A percentile compares a stretch with the other conserved stretches of the same genome.
These are phyloP conservation scores for Cyathus striatus DNA, from an alignment of 768 basidiomycete species.

Conservation along the genomic window DNA sequence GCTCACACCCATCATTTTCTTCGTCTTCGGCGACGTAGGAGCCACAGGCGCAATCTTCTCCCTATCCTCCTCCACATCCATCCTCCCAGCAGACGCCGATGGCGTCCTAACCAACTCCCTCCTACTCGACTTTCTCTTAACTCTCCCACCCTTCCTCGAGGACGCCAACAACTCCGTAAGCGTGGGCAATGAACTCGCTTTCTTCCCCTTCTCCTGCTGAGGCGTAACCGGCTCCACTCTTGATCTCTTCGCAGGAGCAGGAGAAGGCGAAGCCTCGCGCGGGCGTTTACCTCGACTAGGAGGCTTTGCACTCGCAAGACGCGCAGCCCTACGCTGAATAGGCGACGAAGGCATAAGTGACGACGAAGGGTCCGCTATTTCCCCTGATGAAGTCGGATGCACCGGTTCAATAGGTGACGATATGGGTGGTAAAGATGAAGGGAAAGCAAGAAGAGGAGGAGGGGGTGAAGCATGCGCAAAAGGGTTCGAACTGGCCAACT, in stretches of 20 bases:
- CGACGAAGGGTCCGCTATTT: neutral
- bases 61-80: too few relatives aligned
- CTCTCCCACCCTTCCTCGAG: slow-evolving; percentile 21
- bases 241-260: neutral
- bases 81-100: too few relatives aligned
- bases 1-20: too few relatives aligned
- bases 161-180: slow-evolving; percentile 41
- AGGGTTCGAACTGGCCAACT: neutral
- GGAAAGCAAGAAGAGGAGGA: neutral
- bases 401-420: neutral
- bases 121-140: too few relatives aligned
- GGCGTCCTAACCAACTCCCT: too few relatives aligned
- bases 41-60: too few relatives aligned
- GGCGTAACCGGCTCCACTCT: slow-evolving; percentile 9
- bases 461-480: neutral
- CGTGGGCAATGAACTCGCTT: slow-evolving; percentile 22
- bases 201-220: slow-evolving; percentile 13
- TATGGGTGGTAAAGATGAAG: neutral
- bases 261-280: neutral
- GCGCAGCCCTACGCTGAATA: neutral
- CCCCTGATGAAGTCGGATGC: neutral
- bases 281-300: neutral
- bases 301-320: neutral
- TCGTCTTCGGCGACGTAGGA: too few relatives aligned
- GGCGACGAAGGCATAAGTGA: neutral